phyloP scores from a whole-genome alignment of 1,284 basidiomycete genomes.

The Ganoderma multipileum region DNA sequence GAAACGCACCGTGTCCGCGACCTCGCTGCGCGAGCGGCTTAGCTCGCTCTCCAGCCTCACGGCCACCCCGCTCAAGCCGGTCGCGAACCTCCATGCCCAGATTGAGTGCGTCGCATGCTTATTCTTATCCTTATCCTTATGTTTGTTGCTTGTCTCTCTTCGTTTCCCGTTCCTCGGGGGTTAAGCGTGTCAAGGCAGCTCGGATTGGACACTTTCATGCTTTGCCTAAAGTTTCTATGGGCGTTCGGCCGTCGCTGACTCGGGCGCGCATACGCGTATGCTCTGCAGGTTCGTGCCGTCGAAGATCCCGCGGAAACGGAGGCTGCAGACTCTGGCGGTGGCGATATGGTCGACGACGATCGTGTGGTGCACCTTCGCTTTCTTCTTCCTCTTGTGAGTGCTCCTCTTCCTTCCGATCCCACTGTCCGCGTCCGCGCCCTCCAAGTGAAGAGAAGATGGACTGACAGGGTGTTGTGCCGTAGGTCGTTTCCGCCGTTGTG shows the following conservation, averaged over 20 bases:
- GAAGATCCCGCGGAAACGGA: constrained; percentile 77
- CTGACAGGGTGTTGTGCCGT: constrained; percentile 18
- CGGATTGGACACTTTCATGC: background rate
- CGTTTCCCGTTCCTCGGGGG: background rate
- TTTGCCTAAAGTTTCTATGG: background rate
- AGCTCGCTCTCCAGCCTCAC: constrained; percentile 61
- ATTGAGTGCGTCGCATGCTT: constrained; percentile 62
- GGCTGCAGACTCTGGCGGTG: constrained; percentile 88
- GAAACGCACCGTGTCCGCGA: constrained; percentile 42
- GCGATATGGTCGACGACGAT: constrained; percentile 88
- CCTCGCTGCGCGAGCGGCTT: constrained; percentile 59
- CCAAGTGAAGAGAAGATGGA: background rate
- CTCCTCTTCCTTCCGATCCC: background rate
- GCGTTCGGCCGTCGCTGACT: background rate
- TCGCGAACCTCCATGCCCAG: constrained; percentile 65
- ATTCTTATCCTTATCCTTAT: background rate
- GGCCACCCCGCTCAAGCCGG: constrained; percentile 60
- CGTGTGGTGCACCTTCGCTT: constrained; percentile 72
- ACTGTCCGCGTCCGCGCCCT: background rate
- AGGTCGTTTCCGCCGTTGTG: constrained; percentile 92
- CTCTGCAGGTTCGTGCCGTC: constrained; percentile 70
- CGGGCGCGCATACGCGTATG: background rate
- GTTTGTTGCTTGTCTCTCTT: background rate
- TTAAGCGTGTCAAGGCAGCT: no score
- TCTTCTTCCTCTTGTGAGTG: constrained; percentile 82